Evolutionary conservation across 345 rosid genomes (phyloP).

Genomic region (Linum trigynum): DNA sequence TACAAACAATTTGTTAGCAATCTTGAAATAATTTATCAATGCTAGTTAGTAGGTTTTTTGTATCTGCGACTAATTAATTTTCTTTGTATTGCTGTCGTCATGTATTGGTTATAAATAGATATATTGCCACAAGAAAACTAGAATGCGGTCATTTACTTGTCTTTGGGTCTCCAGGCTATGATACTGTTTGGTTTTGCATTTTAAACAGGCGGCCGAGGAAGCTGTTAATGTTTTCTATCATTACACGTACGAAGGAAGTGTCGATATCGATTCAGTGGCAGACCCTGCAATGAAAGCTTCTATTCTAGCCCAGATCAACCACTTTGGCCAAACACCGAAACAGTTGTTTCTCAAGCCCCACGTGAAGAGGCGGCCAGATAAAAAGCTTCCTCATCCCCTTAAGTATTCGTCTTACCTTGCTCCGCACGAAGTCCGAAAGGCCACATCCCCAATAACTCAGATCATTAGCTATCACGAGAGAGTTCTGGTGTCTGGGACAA

Average conservation of each 20-base stretch:
- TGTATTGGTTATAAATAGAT: too few relatives aligned
- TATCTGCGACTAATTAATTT: too few relatives aligned
- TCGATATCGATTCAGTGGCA: conserved; percentile 93
- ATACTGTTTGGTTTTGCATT: conserved; percentile 10
- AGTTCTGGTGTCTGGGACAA: conserved; percentile 64
- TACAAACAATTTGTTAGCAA: too few relatives aligned
- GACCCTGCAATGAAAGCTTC: conserved; percentile 99
- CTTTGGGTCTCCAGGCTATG: background rate
- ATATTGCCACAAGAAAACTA: too few relatives aligned
- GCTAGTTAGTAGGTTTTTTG: too few relatives aligned
- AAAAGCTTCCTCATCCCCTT: conserved; percentile 78
- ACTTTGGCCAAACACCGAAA: conserved; percentile 99
- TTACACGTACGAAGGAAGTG: conserved; percentile 98
- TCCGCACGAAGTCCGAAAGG: conserved; percentile 81
- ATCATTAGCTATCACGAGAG: conserved; percentile 71
- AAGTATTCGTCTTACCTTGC: conserved; percentile 71
- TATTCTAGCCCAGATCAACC: conserved; percentile 96
- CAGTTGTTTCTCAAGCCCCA: conserved; percentile 93
- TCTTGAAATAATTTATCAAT: too few relatives aligned
- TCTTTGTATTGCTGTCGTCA: too few relatives aligned
- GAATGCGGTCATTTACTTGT: too few relatives aligned
- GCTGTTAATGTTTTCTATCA: conserved; percentile 98
- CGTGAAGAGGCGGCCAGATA: conserved; percentile 63
- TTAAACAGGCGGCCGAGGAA: conserved; percentile 90
- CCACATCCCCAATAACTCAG: conserved; percentile 62